Percentiles rank a stretch among this genome's conserved stretches.
These are phyloP conservation scores for Phyllosticta capitalensis DNA, from an alignment of 2,329 filamentous ascomycete species.

Conservation along the genomic window DNA sequence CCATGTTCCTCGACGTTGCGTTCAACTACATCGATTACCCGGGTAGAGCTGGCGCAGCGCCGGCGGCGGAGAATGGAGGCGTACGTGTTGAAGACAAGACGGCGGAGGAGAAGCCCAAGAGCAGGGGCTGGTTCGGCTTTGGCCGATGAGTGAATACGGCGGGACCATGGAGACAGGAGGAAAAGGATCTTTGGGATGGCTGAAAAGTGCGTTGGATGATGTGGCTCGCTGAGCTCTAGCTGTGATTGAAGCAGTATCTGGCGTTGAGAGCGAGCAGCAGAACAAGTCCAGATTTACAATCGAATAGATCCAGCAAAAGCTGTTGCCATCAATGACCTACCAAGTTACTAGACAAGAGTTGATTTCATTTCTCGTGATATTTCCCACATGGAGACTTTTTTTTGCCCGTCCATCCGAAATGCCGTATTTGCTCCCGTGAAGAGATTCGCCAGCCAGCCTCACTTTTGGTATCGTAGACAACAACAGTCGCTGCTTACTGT, in stretches of 20 bases:
- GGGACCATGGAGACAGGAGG: background rate
- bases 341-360: too few relatives aligned
- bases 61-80: conserved; percentile 14
- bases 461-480: background rate
- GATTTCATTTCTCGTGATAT: too few relatives aligned
- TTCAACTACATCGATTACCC: conserved; percentile 98
- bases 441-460: background rate
- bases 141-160: conserved; percentile 27
- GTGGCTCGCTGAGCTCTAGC: background rate
- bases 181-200: background rate
- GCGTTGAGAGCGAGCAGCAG: background rate
- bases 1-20: conserved; percentile 88
- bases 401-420: too few relatives aligned
- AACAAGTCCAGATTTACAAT: background rate
- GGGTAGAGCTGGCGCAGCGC: conserved; percentile 39
- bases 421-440: too few relatives aligned
- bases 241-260: background rate
- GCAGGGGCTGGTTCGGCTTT: conserved; percentile 44
- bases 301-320: background rate
- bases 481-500: too few relatives aligned
- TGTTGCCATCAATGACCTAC: background rate
- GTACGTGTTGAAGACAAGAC: conserved; percentile 13
- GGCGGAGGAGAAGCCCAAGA: conserved; percentile 32
- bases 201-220: background rate
- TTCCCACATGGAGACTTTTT: too few relatives aligned